A percentile compares a stretch with the other conserved stretches of the same genome.
Conservation (phyloP, 257 asterid genomes). For the Prunella vulgaris region DNA sequence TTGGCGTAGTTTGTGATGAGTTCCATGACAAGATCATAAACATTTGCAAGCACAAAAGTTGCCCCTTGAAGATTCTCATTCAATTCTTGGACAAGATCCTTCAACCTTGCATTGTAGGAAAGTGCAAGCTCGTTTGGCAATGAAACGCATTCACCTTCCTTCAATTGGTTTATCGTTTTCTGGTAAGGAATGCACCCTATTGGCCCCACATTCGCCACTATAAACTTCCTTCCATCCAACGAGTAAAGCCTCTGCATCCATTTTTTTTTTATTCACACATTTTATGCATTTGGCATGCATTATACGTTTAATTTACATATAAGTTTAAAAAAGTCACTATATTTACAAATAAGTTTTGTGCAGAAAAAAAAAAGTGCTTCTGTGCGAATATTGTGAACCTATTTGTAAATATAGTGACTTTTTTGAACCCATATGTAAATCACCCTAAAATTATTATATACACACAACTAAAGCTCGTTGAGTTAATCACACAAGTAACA, state of each 20-base stretch:
- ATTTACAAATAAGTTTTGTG: too few species aligned
- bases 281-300: too few species aligned
- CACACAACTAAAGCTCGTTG: too few species aligned
- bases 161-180: conserved; percentile 62
- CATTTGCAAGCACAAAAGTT: conserved; percentile 74
- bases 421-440: too few species aligned
- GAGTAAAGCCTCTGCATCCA: conserved; percentile 64
- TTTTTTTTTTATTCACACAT: not conserved
- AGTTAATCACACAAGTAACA: too few species aligned
- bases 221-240: conserved; percentile 79
- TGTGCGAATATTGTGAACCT: too few species aligned
- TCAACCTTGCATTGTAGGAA: conserved; percentile 66
- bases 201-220: conserved; percentile 86
- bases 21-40: conserved; percentile 86
- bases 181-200: conserved; percentile 96
- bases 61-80: conserved; percentile 63
- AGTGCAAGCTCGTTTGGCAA: conserved; percentile 73
- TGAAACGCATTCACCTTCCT: conserved; percentile 60
- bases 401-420: too few species aligned
- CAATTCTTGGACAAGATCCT: conserved; percentile 51
- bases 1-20: conserved; percentile 63
- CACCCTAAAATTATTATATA: too few species aligned
- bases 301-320: too few species aligned
- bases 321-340: too few species aligned
- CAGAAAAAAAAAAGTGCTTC: too few species aligned